phyloP scores from a whole-genome alignment of 805 yeast genomes.

The Metschnikowia similis region DNA sequence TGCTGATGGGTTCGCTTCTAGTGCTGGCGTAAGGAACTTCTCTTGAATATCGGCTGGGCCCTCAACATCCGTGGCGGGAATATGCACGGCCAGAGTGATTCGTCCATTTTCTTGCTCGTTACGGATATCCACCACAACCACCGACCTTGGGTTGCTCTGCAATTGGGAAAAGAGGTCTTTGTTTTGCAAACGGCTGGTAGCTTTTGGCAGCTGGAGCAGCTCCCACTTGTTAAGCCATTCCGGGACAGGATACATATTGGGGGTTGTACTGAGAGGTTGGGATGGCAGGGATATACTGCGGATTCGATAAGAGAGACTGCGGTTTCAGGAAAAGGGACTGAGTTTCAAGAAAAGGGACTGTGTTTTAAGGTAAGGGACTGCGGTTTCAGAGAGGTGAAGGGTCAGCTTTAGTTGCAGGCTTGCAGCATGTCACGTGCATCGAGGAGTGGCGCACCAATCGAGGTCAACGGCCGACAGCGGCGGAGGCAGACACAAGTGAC shows the following conservation, averaged over 20 bases:
- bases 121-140: constrained; percentile 19
- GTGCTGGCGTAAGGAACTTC: constrained; percentile 13
- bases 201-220: constrained; percentile 7
- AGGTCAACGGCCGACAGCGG: too few relatives aligned
- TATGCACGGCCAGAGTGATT: constrained; percentile 16
- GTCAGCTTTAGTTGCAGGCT: too few relatives aligned
- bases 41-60: constrained; percentile 15
- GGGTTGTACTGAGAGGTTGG: neutral
- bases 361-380: too few relatives aligned
- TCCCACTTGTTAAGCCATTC: constrained; percentile 14
- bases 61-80: constrained; percentile 19
- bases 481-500: too few relatives aligned
- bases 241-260: constrained; percentile 10
- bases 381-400: too few relatives aligned
- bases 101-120: constrained; percentile 15
- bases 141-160: constrained; percentile 7
- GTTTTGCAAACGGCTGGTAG: constrained; percentile 11
- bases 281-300: too few relatives aligned
- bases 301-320: too few relatives aligned
- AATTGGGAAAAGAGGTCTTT: constrained; percentile 15
- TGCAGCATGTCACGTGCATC: too few relatives aligned
- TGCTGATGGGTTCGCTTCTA: constrained; percentile 9
- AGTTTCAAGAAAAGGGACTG: too few relatives aligned
- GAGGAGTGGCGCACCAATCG: too few relatives aligned
- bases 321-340: too few relatives aligned